Evolutionary conservation across 257 asterid genomes (phyloP), one percentile per base, ranked within the genome.

Genomic region (Knoxia roxburghii): DNA sequence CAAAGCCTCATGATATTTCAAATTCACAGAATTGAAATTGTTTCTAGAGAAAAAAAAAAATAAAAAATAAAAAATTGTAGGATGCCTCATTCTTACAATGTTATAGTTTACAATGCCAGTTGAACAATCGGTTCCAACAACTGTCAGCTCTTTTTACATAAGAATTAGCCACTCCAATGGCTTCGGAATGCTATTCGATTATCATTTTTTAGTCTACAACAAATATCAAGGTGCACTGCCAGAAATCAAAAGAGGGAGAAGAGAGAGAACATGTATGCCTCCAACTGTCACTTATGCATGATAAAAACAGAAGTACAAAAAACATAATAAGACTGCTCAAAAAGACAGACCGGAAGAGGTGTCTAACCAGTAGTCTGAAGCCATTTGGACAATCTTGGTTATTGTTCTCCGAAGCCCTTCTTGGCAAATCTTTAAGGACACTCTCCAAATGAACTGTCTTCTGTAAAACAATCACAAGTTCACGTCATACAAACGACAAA

Each of bases 351-450:
- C 61, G 30, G 30, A 74, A 54, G 56, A 72, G 75, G 68, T 49
- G 67, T 60, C 79, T 73, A 53, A 90, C 99, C 99, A 83, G 89
- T 73, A 79, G 35, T 50, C 29, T 37, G 74, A 85, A 86, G 69
- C 68, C 74, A 69, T 71, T 80, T 7, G 74, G 72, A 77, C 75
- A 77, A 75, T 75, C 82, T 59, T 37, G 85, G 70, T 33, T 60
- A 61, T 30, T 29, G 58, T 40, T 60, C 61, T 41, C 18, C 49
- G 24, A 64, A 32, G 55, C 35, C 43, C 26, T 78, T 70, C 58
- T 64, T 73, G 82, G 79, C 72, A 27, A 54, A 48, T 76, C 75
- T 65, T 61, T 78, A 65, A 78, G 68, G 56, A 77, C 73, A 71
- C 70, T 77, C 81, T 90, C 88, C 73, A 89, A 58, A 72, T 79